Percentiles rank a stretch among this genome's conserved stretches.
phyloP scores from a whole-genome alignment of 1,284 basidiomycete genomes.

The Xerocomus amazonicus region DNA sequence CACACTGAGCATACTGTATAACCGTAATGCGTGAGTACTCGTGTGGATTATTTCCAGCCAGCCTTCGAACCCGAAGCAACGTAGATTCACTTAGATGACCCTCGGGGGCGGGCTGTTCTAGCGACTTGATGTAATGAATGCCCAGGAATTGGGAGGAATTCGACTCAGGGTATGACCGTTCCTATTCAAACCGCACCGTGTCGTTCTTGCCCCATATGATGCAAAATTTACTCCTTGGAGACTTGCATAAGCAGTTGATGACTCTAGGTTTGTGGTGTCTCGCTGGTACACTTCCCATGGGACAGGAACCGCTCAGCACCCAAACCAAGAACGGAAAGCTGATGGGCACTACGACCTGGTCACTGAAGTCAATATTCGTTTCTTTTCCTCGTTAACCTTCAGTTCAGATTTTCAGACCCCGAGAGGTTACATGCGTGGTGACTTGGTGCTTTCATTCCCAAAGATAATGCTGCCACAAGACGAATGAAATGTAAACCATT shows the following conservation, averaged over 20 bases:
- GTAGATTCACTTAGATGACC: not conserved
- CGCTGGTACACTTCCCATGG: slow-evolving; percentile 34
- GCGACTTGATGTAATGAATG: slow-evolving; percentile 11
- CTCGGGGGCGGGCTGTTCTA: slow-evolving; percentile 13
- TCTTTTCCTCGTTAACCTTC: too few relatives aligned
- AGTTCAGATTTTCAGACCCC: not conserved
- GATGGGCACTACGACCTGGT: slow-evolving; percentile 27
- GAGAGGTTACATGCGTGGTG: not conserved
- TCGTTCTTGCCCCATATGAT: slow-evolving; percentile 32
- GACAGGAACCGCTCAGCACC: slow-evolving; percentile 35
- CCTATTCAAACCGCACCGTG: not conserved
- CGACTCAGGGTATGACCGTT: too few relatives aligned
- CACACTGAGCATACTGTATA: slow-evolving; percentile 12
- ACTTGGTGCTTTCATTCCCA: not conserved
- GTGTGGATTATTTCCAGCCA: not conserved
- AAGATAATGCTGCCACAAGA: not conserved
- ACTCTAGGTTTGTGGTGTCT: slow-evolving; percentile 26
- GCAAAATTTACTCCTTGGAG: slow-evolving; percentile 31
- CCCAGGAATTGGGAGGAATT: not conserved
- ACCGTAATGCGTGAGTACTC: slow-evolving; percentile 4
- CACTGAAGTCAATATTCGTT: too few relatives aligned
- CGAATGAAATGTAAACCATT: not conserved
- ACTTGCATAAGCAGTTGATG: slow-evolving; percentile 31
- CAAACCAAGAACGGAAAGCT: slow-evolving; percentile 45
- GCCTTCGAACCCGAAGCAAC: not conserved